Evolutionary conservation across 805 yeast species (phyloP).

Genomic region (Hanseniaspora guilliermondii): DNA sequence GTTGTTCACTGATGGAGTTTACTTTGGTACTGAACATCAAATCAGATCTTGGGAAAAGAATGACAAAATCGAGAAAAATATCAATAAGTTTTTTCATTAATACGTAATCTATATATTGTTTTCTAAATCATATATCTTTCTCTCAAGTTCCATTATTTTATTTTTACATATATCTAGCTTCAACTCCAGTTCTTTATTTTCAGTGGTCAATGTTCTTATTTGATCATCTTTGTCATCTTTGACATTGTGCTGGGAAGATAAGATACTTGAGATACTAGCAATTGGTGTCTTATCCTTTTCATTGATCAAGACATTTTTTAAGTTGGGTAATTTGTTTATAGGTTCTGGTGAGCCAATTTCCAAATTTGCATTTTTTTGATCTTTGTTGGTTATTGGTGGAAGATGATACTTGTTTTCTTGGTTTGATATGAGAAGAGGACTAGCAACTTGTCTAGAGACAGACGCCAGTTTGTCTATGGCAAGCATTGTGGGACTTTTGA

Average conservation of each 20-base stretch:
- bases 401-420: background rate
- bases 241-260: background rate
- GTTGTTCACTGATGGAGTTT: slow-evolving; percentile 23
- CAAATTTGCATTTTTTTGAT: background rate
- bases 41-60: slow-evolving; percentile 22
- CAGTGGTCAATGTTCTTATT: slow-evolving; percentile 1
- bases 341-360: background rate
- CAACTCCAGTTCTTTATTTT: slow-evolving; percentile 9
- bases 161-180: slow-evolving; percentile 12
- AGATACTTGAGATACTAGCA: background rate
- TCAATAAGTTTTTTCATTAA: slow-evolving; percentile 11
- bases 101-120: background rate
- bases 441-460: slow-evolving; percentile 6
- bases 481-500: slow-evolving; percentile 10
- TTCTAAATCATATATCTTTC: slow-evolving; percentile 1
- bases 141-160: slow-evolving; percentile 9
- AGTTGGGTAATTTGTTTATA: slow-evolving; percentile 1
- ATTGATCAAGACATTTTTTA: background rate
- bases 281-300: background rate
- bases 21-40: slow-evolving; percentile 27
- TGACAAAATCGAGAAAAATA: slow-evolving; percentile 20
- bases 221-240: background rate
- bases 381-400: background rate
- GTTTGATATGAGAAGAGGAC: background rate
- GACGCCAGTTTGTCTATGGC: slow-evolving; percentile 13